A percentile compares a stretch with the other conserved stretches of the same genome.
These are phyloP conservation scores for Hypomyces rosellus DNA, from an alignment of 2,329 filamentous ascomycete species.

Conservation along the genomic window DNA sequence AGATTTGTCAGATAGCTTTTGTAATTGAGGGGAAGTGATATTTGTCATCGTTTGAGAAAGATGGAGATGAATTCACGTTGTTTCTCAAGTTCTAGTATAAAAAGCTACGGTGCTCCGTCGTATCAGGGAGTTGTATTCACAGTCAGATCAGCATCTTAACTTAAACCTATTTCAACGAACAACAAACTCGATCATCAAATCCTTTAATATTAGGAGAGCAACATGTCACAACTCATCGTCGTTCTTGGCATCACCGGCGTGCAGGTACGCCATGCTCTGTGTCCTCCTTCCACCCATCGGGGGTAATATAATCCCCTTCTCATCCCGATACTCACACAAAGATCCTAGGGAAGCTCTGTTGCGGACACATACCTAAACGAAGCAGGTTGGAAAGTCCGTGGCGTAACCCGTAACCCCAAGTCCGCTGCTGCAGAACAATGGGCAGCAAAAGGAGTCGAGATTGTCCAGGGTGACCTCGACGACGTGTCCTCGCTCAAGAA, in stretches of 20 bases:
- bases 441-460: constrained; percentile 14
- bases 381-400: constrained; percentile 19
- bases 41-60: too few species aligned
- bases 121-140: too few species aligned
- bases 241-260: constrained; percentile 5
- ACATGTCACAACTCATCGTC: constrained; percentile 4
- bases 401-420: constrained; percentile 18
- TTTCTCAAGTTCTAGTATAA: too few species aligned
- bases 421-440: constrained; percentile 15
- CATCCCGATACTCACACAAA: not conserved
- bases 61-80: too few species aligned
- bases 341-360: constrained; percentile 17
- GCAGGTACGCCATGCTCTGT: not conserved
- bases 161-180: too few species aligned
- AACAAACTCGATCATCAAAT: too few species aligned
- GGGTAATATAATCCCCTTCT: not conserved
- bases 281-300: too few species aligned
- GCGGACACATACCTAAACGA: constrained; percentile 13
- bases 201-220: too few species aligned
- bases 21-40: too few species aligned
- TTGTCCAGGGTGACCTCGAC: constrained; percentile 19
- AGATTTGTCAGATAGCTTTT: too few species aligned
- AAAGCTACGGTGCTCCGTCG: too few species aligned
- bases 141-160: too few species aligned
- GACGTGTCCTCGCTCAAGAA: constrained; percentile 11